Evolutionary conservation across 176 grass and related monocot species (phyloP), one percentile per base, ranked within the genome.

Genomic region (Paspalum vaginatum): DNA sequence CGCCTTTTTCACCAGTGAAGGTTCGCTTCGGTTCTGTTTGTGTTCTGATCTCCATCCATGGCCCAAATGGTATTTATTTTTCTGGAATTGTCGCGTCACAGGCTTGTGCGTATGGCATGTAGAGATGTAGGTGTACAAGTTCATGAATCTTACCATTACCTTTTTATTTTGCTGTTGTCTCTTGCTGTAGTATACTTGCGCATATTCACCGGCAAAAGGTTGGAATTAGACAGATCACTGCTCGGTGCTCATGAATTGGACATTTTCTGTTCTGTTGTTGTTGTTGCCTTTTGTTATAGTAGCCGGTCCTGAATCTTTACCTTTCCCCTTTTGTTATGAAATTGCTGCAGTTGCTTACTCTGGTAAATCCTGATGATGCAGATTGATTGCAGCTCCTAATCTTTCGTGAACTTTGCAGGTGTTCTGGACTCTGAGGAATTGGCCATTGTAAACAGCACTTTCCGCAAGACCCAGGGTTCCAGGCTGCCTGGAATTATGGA

Each of bases 1-100:
- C 40, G 96, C 90, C 54, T 99, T 99, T 62, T 93, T 99, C 44
- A 95, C 88, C 32, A 82, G 90, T 66, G 84, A 99, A 91, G 88
- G 88, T 91, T 62, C 21, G 61, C 40, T 22, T 6, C 68, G 38
- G 8, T 17, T 40, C 7, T 63, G 26, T 8, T 18, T 26, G 24
- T 52, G 45, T 49, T 45, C 9, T 8, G 41, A 20, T 70, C 40
- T 0, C 6, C 12, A 2, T 13, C 1, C 24, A 18, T 46, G 5
- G 38, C 21, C 18, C 4, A 11, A 43, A 77, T 25, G 2, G 37
- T 41, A 50, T 50, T 11, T 14, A 6, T 6, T 37, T 60, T 77
- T 0, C 0, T 63, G 55, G 24, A 59, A 17, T 61, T 61, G 9
- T 44, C 1, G 6, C 53, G 8, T 65, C 20, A 37, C 10, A 57